These are phyloP conservation scores for Trichoderma aggressivum DNA, from an alignment of 2,329 filamentous ascomycete species.

Conservation along the genomic window DNA sequence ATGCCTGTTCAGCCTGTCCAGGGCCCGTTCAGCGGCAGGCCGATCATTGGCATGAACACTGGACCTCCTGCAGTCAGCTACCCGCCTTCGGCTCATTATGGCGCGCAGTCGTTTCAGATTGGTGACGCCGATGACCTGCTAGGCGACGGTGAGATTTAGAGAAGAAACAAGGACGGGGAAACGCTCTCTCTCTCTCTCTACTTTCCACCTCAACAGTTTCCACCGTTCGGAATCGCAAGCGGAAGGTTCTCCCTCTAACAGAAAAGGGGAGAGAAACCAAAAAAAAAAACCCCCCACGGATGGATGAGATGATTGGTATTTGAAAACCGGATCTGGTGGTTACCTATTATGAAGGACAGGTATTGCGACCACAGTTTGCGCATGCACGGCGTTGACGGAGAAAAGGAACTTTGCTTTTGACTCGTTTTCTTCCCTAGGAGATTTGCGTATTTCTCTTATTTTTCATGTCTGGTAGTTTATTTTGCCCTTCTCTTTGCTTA, in stretches of 20 bases:
- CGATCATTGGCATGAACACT: not conserved
- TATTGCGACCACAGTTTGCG: not conserved
- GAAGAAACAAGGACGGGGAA: not conserved
- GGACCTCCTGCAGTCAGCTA: not conserved
- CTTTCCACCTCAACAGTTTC: not conserved
- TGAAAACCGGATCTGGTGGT: not conserved
- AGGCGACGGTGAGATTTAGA: conserved; percentile 38
- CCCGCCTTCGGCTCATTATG: not conserved
- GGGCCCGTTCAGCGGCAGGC: not conserved
- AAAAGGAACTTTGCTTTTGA: not conserved
- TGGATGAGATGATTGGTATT: not conserved
- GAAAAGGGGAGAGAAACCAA: not conserved
- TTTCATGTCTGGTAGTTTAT: not conserved
- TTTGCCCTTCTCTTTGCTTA: not conserved
- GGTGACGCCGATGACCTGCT: not conserved
- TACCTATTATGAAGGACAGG: not conserved
- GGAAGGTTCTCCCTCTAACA: not conserved
- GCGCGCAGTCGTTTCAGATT: conserved; percentile 10
- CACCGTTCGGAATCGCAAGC: not conserved
- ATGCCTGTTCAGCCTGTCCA: conserved; percentile 10
- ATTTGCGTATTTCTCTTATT: not conserved
- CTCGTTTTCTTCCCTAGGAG: not conserved
- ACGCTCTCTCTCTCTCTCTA: not conserved
- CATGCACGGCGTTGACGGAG: not conserved
- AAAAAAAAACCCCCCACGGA: not conserved